Evolutionary conservation across 192 early-diverging fungal genomes (phyloP).

Genomic region (Physocladia obscura): DNA sequence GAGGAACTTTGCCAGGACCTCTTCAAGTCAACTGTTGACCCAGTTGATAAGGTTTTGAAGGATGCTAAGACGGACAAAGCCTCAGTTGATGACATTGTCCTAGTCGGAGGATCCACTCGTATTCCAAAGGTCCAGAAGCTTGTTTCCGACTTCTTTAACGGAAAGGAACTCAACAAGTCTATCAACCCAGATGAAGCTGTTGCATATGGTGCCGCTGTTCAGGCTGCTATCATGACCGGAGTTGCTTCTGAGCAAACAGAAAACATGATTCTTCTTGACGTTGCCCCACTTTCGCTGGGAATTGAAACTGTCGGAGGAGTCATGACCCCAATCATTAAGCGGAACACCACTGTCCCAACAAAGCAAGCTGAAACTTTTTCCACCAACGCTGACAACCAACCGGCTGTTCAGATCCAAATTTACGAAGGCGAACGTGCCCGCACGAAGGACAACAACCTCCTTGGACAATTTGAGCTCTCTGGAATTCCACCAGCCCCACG

Average conservation of each 20-base stretch:
- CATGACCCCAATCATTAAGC: constrained; percentile 96
- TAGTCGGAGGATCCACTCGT: constrained; percentile 98
- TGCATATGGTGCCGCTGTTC: constrained; percentile 97
- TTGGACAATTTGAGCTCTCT: constrained; percentile 97
- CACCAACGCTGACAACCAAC: constrained; percentile 98
- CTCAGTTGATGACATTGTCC: constrained; percentile 88
- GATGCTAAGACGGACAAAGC: constrained; percentile 96
- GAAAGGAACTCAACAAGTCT: constrained; percentile 98
- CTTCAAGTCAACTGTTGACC: constrained; percentile 92
- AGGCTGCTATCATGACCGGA: constrained; percentile 95
- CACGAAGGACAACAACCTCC: constrained; percentile 97
- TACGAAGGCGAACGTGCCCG: constrained; percentile 96
- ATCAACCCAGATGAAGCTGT: constrained; percentile 99
- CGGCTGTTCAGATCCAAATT: constrained; percentile 95
- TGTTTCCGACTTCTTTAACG: constrained; percentile 97
- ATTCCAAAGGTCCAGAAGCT: constrained; percentile 99
- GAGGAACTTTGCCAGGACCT: constrained; percentile 97
- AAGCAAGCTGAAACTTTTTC: constrained; percentile 99
- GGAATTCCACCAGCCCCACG: constrained; percentile 96
- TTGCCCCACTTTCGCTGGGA: constrained; percentile 94
- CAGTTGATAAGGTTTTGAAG: constrained; percentile 94
- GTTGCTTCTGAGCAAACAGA: constrained; percentile 95
- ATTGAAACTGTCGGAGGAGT: constrained; percentile 98
- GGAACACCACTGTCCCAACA: constrained; percentile 95
- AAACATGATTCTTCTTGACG: constrained; percentile 91